Base-by-base conservation (phyloP, 1,139 yeast species). In the Candida gigantensis region DNA sequence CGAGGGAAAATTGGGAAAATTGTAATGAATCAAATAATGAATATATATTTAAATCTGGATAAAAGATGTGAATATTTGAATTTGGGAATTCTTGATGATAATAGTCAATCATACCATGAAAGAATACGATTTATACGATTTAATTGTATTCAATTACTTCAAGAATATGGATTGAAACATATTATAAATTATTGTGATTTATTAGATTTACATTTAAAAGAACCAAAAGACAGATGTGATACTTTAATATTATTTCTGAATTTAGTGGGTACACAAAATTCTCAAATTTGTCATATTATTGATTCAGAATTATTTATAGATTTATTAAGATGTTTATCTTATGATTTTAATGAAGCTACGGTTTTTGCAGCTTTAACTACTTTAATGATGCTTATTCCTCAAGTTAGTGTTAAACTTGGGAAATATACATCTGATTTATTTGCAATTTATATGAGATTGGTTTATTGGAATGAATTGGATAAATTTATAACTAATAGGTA, bases 381-480 rank as follows among this genome's bases (percentile, higher is more conserved):
- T 0, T 44, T 80, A 34, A 67, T 74, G 5, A 78, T 81, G 82
- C 41, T 74, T 7, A 51, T 80, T 6, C 87, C 87, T 0, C 77
- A 76, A 43, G 53, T 77, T 2, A 65, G 74, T 37, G 57, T 59
- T 19, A 56, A 49, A 13, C 49, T 77, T 3, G 53, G 61, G 1
- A 41, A 51, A 0, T 57, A 58, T 33, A 45, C 79, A 5, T 68
- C 77, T 0, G 73, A 71, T 26, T 44, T 80, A 6, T 63, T 77
- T 33, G 61, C 72, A 1, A 57, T 77, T 1, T 74, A 69, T 41
- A 62, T 76, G 2, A 55, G 85, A 23, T 49, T 76, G 5, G 34
- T 46, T 6, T 37, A 52, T 20, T 72, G 77, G 76, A 44, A 50
- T 11, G 53, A 45, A 6, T 43, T 47, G 32, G 34, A 42, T 5